Evolutionary conservation across 441 rosid genomes (phyloP).

Genomic region (Brassica hybrid): DNA sequence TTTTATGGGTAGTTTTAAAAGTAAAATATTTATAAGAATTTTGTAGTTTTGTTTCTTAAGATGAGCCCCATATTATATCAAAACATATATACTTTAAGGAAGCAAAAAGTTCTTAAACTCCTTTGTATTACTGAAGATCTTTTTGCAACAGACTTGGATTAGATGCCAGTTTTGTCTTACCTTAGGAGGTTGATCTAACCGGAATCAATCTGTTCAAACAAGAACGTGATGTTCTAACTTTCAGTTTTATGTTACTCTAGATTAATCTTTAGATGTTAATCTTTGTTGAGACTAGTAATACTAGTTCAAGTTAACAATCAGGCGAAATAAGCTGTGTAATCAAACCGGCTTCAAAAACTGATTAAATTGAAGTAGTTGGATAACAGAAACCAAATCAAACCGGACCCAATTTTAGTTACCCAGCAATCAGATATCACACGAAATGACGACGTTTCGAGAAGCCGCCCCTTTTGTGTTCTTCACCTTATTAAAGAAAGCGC

Average conservation of each 20-base stretch:
- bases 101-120: not conserved
- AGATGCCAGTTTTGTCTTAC: not conserved
- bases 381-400: not conserved
- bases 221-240: not conserved
- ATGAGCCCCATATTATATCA: not conserved
- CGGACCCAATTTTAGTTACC: not conserved
- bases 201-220: not conserved
- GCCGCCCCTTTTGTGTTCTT: not conserved
- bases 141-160: conserved; percentile 6
- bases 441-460: not conserved
- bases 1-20: not conserved
- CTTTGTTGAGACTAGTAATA: not conserved
- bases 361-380: not conserved
- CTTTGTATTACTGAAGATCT: not conserved
- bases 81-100: not conserved
- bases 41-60: not conserved
- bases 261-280: not conserved
- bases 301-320: no score
- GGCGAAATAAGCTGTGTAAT: no score
- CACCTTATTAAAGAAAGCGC: conserved; percentile 6
- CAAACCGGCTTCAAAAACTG: no score
- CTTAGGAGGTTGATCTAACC: conserved; percentile 1
- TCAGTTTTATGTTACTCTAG: no score
- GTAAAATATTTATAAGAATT: not conserved
- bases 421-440: not conserved